Base-by-base conservation (phyloP, 768 basidiomycete genomes). In the Hebeloma cylindrosporum region DNA sequence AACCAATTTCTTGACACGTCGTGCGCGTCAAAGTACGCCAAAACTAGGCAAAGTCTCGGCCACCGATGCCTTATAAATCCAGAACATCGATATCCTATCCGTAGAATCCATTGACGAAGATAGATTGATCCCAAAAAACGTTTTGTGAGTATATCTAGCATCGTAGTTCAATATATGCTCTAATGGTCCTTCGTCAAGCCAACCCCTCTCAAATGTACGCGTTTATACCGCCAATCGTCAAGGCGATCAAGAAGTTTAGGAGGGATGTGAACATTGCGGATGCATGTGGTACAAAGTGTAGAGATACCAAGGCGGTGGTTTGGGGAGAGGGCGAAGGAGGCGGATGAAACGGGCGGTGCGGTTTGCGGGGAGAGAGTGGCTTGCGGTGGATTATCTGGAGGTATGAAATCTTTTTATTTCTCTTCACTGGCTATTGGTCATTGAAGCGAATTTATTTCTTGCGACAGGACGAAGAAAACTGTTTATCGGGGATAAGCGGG, bases 311-410 rank as follows among this genome's bases (percentile, higher is more conserved):
- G 5, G 61, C 89, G 88, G 43, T 52, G 66, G 38, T 82, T 78
- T 50, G 88, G 85, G 0, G 77, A 88, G 53, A 57, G 71, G 23
- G 78, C 78, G 3, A 74, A 83, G 51, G 59, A 56, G 29, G 59
- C 59, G 14, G 78, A 78, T 57, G 51, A 35, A 13, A 71, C 69
- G 10, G 57, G 58, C 35, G 78, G 77, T 14, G 52, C 59, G 9
- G 50, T 81, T 9, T 88, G 83, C 86, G 78, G 71, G 9, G 67
- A 71, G 20, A 70, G 88, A 28, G 23, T 91, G 88, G 88, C 58
- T 90, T 20, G 73, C 75, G 11, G 65, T 65, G 16, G 82, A 84
- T 18, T 67, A 68, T 3, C 64, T 69, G 25, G 80, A 85, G 63
- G 82, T 78, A n/a, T 27, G 45, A 28, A 21, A 45, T 36, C 20